phyloP scores from a whole-genome alignment of 129 eudicot species.

The Daucus carota region DNA sequence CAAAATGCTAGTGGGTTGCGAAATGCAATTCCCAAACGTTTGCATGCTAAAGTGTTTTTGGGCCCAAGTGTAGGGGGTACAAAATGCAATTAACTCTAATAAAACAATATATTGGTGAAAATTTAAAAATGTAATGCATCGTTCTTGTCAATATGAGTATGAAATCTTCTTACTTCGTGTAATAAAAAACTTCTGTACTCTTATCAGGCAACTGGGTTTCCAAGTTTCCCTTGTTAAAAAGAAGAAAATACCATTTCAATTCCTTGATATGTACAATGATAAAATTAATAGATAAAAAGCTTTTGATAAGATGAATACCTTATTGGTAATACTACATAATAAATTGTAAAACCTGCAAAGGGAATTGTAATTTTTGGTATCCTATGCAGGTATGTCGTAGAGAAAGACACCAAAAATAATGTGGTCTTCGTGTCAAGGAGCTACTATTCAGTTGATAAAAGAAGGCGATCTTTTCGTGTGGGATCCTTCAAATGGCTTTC shows the following conservation, averaged over 20 bases:
- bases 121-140: background rate
- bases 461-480: conserved; percentile 83
- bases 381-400: conserved; percentile 85
- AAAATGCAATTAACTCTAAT: no score
- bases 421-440: conserved; percentile 88
- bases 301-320: background rate
- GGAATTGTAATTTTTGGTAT: background rate
- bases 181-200: background rate
- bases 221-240: background rate
- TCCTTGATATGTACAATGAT: background rate
- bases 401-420: conserved; percentile 73
- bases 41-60: no score
- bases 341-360: background rate
- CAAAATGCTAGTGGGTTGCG: no score
- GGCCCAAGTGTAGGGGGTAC: no score
- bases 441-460: conserved; percentile 78
- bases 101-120: background rate
- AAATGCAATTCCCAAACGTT: no score
- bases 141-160: background rate
- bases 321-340: background rate
- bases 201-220: conserved; percentile 1
- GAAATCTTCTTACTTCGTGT: background rate
- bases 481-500: conserved; percentile 84
- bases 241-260: background rate
- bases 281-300: background rate